Percentiles rank a stretch among this genome's conserved stretches.
These are phyloP conservation scores for Platanus orientalis DNA, from an alignment of 164 flowering plant species.

Conservation along the genomic window DNA sequence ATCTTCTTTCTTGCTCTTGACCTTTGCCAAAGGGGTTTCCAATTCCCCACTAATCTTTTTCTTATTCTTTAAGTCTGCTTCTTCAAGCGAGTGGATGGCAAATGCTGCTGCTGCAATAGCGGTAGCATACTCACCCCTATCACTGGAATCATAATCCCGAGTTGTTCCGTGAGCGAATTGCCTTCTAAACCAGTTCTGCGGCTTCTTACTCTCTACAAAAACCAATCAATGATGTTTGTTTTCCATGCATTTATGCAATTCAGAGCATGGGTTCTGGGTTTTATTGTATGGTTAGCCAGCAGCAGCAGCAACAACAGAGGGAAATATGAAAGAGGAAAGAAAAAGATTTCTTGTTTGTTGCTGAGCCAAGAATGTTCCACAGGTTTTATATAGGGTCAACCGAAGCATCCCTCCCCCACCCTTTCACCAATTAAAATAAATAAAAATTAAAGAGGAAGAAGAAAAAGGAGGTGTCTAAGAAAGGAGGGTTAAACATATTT, in stretches of 20 bases:
- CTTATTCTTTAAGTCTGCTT: conserved; percentile 3
- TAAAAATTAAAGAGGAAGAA: no score
- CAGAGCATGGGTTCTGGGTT: not conserved
- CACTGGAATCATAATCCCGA: conserved; percentile 15
- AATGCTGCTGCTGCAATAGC: conserved; percentile 48
- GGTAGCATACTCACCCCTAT: conserved; percentile 20
- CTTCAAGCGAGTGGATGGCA: conserved; percentile 38
- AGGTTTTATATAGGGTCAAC: no score
- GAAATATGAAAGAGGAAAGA: no score
- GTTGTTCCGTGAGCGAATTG: conserved; percentile 15
- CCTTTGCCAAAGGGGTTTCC: not conserved
- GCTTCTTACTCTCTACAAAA: conserved; percentile 17
- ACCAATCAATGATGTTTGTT: not conserved
- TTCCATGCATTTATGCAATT: not conserved
- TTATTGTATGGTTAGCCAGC: not conserved
- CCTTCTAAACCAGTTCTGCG: conserved; percentile 19
- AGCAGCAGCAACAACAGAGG: not conserved
- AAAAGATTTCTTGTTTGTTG: not conserved
- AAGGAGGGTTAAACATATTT: no score
- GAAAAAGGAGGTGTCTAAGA: no score
- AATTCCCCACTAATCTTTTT: conserved; percentile 9
- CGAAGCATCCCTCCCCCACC: no score
- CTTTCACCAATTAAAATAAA: no score
- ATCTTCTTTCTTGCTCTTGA: conserved; percentile 9
- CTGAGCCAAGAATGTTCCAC: no score